Evolutionary conservation across 129 eudicot species (phyloP).

Genomic region (Chrysanthemum makinoi): DNA sequence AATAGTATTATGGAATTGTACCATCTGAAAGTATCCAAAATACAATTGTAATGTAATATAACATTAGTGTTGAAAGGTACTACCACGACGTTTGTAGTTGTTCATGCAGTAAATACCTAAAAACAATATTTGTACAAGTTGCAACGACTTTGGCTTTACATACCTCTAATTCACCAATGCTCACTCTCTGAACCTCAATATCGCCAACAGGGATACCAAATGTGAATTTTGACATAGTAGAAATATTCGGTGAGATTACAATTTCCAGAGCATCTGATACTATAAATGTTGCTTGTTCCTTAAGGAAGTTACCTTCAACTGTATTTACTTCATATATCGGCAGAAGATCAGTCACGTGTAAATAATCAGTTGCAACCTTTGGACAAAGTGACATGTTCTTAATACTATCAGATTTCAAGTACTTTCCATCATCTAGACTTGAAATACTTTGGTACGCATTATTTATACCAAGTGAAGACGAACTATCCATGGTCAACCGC

Average conservation of each 20-base stretch:
- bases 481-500: constrained; percentile 1
- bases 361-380: constrained; percentile 20
- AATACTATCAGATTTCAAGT: constrained; percentile 32
- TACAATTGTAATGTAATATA: not conserved
- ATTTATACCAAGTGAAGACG: constrained; percentile 21
- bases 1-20: not conserved
- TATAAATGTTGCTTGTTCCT: constrained; percentile 21
- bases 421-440: constrained; percentile 23
- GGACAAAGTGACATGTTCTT: constrained; percentile 31
- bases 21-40: not conserved
- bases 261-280: constrained; percentile 35
- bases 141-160: no score
- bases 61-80: no score
- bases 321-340: constrained; percentile 6
- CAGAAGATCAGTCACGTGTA: constrained; percentile 25
- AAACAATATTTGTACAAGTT: not conserved
- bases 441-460: constrained; percentile 37
- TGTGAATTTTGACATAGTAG: constrained; percentile 27
- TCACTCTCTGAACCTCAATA: constrained; percentile 34
- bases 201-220: constrained; percentile 28
- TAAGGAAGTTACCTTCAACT: constrained; percentile 25
- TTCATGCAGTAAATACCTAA: not conserved
- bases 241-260: constrained; percentile 14
- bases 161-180: constrained; percentile 40
- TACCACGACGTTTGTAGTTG: not conserved